These are phyloP conservation scores for Hypoxylon sp. DNA, from an alignment of 2,329 filamentous ascomycete genomes.

Conservation along the genomic window DNA sequence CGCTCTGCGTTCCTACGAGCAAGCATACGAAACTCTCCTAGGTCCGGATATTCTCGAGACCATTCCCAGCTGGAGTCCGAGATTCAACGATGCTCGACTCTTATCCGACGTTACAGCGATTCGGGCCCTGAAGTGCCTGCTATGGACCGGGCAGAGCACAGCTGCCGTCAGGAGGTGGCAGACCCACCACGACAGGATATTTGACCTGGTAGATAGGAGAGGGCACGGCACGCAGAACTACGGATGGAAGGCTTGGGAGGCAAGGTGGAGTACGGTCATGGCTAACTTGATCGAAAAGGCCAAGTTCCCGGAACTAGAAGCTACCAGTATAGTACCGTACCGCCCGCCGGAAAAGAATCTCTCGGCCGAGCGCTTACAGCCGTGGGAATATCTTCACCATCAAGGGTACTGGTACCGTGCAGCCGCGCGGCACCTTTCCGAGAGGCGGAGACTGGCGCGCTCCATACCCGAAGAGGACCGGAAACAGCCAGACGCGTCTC, in stretches of 20 bases:
- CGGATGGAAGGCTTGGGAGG: constrained; percentile 93
- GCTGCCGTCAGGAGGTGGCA: constrained; percentile 83
- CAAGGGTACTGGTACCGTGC: constrained; percentile 72
- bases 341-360: constrained; percentile 66
- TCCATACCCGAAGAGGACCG: constrained; percentile 68
- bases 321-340: constrained; percentile 55
- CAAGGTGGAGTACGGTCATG: constrained; percentile 72
- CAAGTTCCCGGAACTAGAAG: constrained; percentile 58
- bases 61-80: constrained; percentile 86
- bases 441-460: constrained; percentile 61
- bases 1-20: constrained; percentile 84
- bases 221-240: constrained; percentile 89
- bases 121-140: constrained; percentile 79
- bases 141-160: constrained; percentile 83
- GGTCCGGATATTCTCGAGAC: constrained; percentile 85
- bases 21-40: constrained; percentile 84
- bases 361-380: constrained; percentile 64
- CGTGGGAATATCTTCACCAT: constrained; percentile 71
- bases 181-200: constrained; percentile 75
- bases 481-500: constrained; percentile 56
- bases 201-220: constrained; percentile 79
- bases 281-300: constrained; percentile 65
- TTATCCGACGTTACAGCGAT: constrained; percentile 83
- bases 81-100: constrained; percentile 93
- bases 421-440: constrained; percentile 64